Evolutionary conservation across 768 basidiomycete genomes (phyloP).

Genomic region (Boletus barrowsii): DNA sequence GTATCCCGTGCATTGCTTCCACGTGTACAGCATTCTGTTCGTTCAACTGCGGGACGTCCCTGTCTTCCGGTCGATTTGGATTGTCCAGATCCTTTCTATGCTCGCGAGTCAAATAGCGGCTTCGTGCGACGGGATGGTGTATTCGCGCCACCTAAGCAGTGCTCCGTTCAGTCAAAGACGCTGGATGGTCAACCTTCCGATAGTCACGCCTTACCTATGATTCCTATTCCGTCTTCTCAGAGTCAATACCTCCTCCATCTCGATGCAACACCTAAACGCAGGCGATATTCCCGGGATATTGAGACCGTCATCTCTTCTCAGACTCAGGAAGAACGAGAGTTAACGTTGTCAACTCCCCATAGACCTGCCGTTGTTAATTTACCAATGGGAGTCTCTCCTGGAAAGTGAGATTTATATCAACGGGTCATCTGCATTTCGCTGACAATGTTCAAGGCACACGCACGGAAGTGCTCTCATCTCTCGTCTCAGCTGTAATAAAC

Average conservation of each 20-base stretch:
- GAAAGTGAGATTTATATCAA: constrained; percentile 16
- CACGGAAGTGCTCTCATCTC: not conserved
- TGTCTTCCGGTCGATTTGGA: not conserved
- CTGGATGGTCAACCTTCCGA: constrained; percentile 1
- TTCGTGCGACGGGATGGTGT: not conserved
- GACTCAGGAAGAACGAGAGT: constrained; percentile 30
- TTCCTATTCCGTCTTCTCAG: constrained; percentile 29
- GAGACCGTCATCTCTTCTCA: constrained; percentile 32
- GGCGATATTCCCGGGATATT: constrained; percentile 26
- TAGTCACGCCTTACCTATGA: constrained; percentile 1
- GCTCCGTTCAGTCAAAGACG: not conserved
- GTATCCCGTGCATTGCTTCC: not conserved
- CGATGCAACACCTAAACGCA: constrained; percentile 35
- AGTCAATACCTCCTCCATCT: constrained; percentile 32
- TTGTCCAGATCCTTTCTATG: constrained; percentile 1
- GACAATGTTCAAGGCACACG: constrained; percentile 7
- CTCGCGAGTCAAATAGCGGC: not conserved
- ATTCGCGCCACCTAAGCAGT: not conserved
- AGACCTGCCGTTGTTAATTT: not conserved
- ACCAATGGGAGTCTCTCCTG: not conserved
- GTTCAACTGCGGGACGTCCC: not conserved
- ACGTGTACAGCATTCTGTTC: not conserved
- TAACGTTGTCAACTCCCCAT: constrained; percentile 12
- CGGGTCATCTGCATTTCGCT: not conserved
- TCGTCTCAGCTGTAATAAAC: not conserved